Conservation (phyloP, 225 moss, liverwort and hornwort species). For the Bryum argenteum region DNA sequence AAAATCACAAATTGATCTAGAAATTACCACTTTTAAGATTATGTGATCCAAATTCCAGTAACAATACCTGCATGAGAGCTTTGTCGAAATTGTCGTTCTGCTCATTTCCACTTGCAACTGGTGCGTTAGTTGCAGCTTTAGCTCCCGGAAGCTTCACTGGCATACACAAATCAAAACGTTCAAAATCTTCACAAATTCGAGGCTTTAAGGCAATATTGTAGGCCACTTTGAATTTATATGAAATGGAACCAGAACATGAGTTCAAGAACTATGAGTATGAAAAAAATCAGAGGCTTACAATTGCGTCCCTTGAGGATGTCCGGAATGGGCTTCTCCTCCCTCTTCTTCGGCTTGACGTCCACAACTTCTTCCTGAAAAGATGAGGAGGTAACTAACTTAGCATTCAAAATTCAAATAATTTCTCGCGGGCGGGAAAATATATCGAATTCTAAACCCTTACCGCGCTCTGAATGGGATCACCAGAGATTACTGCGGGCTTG, state of each 20-base stretch:
- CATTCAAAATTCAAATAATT: neutral
- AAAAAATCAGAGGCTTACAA: conserved; percentile 17
- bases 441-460: conserved; percentile 2
- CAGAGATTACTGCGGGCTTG: conserved; percentile 32
- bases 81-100: conserved; percentile 77
- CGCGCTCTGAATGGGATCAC: conserved; percentile 35
- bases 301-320: conserved; percentile 55
- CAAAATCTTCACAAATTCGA: neutral
- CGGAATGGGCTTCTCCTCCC: conserved; percentile 38
- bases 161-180: conserved; percentile 9
- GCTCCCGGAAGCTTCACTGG: conserved; percentile 93
- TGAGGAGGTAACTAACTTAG: too few relatives aligned
- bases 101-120: conserved; percentile 50
- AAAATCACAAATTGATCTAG: too few relatives aligned
- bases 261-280: neutral
- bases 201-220: neutral
- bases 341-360: conserved; percentile 36
- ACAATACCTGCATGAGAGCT: conserved; percentile 75
- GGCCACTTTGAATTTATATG: neutral
- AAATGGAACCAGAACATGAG: too few relatives aligned
- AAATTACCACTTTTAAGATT: too few relatives aligned
- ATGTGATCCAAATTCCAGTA: conserved; percentile 17
- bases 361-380: conserved; percentile 36
- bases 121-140: conserved; percentile 38
- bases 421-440: too few relatives aligned